phyloP scores from a whole-genome alignment of 345 rosid species.

The Euphorbia peplus region DNA sequence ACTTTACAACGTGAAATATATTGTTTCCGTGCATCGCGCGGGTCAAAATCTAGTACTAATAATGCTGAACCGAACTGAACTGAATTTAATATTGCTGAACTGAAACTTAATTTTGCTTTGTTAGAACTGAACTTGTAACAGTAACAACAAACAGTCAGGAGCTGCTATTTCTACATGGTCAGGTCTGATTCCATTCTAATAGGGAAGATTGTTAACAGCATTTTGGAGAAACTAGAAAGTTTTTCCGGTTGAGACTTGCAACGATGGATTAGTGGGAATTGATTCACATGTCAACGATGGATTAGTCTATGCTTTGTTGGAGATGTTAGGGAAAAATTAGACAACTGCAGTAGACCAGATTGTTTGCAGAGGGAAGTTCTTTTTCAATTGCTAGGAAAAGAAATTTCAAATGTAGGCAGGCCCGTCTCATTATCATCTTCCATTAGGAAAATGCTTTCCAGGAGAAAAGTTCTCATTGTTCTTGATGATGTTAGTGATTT shows the following conservation, averaged over 20 bases:
- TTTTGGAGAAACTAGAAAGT: not conserved
- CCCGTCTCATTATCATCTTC: not conserved
- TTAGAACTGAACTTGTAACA: too few species aligned
- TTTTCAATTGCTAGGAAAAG: not conserved
- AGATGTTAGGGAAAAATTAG: not conserved
- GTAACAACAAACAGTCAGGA: too few species aligned
- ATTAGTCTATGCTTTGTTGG: not conserved
- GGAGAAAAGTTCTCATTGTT: not conserved
- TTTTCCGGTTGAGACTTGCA: not conserved
- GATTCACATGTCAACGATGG: not conserved
- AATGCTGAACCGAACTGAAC: too few species aligned
- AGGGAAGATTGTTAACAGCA: not conserved
- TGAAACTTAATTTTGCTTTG: too few species aligned
- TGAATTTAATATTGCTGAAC: too few species aligned
- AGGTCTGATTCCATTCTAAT: not conserved
- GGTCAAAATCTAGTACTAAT: too few species aligned
- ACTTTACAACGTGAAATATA: too few species aligned
- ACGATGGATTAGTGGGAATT: slow-evolving; percentile 10
- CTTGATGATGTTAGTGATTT: slow-evolving; percentile 1
- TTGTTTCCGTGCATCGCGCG: too few species aligned
- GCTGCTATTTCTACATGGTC: not conserved
- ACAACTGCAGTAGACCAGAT: not conserved
- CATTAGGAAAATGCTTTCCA: not conserved
- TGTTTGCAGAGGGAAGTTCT: not conserved
- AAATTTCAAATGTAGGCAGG: not conserved